These are phyloP conservation scores for Metschnikowia gelsemii DNA, from an alignment of 805 yeast genomes.

Conservation along the genomic window DNA sequence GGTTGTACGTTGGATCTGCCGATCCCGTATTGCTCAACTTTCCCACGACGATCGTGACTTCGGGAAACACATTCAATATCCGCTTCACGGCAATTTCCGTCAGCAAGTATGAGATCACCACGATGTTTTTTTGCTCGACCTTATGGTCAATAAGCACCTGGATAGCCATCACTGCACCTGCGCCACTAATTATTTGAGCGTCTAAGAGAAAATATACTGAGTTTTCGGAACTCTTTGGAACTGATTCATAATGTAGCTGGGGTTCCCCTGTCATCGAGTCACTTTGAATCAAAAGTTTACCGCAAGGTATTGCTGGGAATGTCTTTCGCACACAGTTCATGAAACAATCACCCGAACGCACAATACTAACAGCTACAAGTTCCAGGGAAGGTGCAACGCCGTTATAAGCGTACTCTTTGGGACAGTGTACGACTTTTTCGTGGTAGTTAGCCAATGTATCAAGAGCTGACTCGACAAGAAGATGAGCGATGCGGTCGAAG, in stretches of 20 bases:
- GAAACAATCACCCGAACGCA: constrained; percentile 92
- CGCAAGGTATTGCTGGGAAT: constrained; percentile 74
- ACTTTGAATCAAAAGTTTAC: constrained; percentile 83
- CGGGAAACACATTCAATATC: constrained; percentile 69
- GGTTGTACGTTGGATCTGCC: constrained; percentile 26
- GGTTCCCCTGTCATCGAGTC: constrained; percentile 93
- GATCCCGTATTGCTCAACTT: constrained; percentile 47
- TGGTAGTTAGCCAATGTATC: constrained; percentile 48
- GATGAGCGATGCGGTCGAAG: constrained; percentile 77
- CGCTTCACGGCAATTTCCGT: constrained; percentile 77
- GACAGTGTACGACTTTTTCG: constrained; percentile 31
- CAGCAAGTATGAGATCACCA: constrained; percentile 69
- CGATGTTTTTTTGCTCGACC: constrained; percentile 57
- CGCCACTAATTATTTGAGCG: constrained; percentile 88
- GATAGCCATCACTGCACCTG: constrained; percentile 92
- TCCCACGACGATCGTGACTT: constrained; percentile 68
- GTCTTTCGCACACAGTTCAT: constrained; percentile 74
- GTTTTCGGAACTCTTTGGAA: constrained; percentile 47
- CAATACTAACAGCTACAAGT: constrained; percentile 71
- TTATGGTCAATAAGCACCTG: constrained; percentile 84
- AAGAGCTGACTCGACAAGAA: constrained; percentile 66
- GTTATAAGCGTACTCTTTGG: constrained; percentile 19
- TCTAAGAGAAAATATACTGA: constrained; percentile 69
- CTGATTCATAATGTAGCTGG: constrained; percentile 74
- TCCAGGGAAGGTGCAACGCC: constrained; percentile 50